Evolutionary conservation across 306 rosid genomes (phyloP), one percentile per base, ranked within the genome.

Genomic region (Hippophae rhamnoides): DNA sequence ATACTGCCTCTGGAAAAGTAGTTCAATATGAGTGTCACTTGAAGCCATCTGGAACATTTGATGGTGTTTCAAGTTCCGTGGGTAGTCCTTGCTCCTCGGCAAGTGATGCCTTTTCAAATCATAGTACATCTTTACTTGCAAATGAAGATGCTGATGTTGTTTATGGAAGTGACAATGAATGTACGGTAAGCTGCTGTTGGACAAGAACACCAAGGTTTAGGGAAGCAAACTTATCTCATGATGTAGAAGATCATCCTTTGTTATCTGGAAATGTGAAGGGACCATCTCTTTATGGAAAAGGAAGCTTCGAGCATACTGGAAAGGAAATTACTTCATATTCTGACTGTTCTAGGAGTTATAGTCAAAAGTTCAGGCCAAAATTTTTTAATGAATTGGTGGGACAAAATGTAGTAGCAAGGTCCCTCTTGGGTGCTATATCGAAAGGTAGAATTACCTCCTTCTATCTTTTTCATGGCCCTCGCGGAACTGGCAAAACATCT

Each of bases 401-500:
- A 56, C 97, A 89, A 64, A 81, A 81, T 70, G 78, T 83, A 46
- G 92, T 89, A 44, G 78, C 77, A 9, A 86, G 85, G 76, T 86
- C 97, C 61, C 82, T 89, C 48, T 70, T 79, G 76, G 84, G 92
- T 54, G 92, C 97, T 23, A 82, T 89, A 50, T 76, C 66, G 14
- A 76, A 64, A 64, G 89, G 89, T 66, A 81, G 81, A 75, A 74
- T 89, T 62, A 58, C 78, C 27, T 77, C 97, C 1, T 76, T 89
- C 76, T 89, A 86, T 76, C 75, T 89, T 59, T 89, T 89, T 58
- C 76, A 89, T 52, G 97, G 97, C 57, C 92, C 92, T 0, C 84
- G 89, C 8, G 97, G 97, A 14, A 86, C 97, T 0, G 97, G 97
- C 57, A 89, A 89, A 74, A 89, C 95, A 53, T 86, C 89, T 13